Evolutionary conservation across 192 early-diverging fungal species (phyloP), one percentile per base, ranked within the genome.

Genomic region (Rhizophagus sp.): DNA sequence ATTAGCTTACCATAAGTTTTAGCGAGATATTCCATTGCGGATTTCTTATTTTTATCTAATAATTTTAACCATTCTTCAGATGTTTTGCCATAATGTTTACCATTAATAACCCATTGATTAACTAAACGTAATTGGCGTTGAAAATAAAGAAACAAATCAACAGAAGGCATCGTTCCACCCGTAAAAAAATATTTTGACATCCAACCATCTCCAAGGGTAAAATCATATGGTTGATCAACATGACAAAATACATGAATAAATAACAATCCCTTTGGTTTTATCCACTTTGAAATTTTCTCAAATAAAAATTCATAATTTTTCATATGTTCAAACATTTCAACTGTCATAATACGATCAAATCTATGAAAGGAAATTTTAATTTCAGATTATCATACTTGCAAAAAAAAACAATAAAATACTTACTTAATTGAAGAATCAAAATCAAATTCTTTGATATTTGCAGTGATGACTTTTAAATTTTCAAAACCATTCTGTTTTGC

Each of bases 321-420:
- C 90, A 91, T 91, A 79, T 90, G 89, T 79, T 91, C 88, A 69
- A 90, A 90, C 90, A 91, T 91, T 81, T 91, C 90, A 73, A 91
- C 85, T 6, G 81, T 84, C 41, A 90, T 70, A 36, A 90, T 84
- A 30, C 87, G 82, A 80, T 91, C 88, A 71, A 89, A 90, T 44
- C 85, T 88, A 81, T 12, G 3, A 2, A 41, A 47, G 0, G 11
- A 2, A 44, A 44, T 7, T 44, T 44, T 44, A 10, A 12, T 10
- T 47, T 47, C 1, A 47, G 11, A 47, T 47, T 47, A 64, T 15
- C 13, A 25, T 19, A 33, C 36, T 39, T 63, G 62, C 1, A 7
- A 4, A 19, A 15, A 57, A 19, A 3, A 33, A 82, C 7, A 49
- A 84, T 64, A 44, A 78, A 69, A 83, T 41, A 57, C 72, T 79